phyloP scores from a whole-genome alignment of 2,329 filamentous ascomycete genomes.

The Calonectria henricotiae region DNA sequence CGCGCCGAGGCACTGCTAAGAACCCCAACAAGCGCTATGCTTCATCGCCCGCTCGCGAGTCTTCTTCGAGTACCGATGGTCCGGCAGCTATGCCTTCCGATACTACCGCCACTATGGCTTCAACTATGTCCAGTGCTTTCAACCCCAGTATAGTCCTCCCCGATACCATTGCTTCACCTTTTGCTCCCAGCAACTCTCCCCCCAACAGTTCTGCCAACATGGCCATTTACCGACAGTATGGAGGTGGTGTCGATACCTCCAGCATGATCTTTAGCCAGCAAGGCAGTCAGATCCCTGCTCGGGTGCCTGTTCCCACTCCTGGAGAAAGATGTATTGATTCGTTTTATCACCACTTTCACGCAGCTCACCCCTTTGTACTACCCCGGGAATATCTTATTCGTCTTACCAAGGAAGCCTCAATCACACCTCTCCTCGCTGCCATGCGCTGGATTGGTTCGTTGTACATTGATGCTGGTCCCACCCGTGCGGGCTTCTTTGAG shows the following conservation, averaged over 20 bases:
- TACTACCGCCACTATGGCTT: conserved; percentile 41
- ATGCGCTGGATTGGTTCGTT: conserved; percentile 73
- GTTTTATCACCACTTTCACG: conserved; percentile 73
- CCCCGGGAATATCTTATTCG: conserved; percentile 69
- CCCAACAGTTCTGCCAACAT: conserved; percentile 35
- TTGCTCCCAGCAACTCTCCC: conserved; percentile 41
- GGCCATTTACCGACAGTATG: conserved; percentile 41
- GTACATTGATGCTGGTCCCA: conserved; percentile 67
- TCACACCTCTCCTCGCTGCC: conserved; percentile 69
- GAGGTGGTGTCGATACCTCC: conserved; percentile 47
- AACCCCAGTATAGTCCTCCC: conserved; percentile 39
- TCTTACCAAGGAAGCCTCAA: conserved; percentile 65
- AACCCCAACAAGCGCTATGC: conserved; percentile 69
- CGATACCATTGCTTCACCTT: conserved; percentile 44
- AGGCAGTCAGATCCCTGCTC: conserved; percentile 41
- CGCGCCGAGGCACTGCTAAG: conserved; percentile 58
- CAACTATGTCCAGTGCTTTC: conserved; percentile 35
- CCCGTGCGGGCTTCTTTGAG: conserved; percentile 69
- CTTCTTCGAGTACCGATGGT: conserved; percentile 50
- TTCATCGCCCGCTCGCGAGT: conserved; percentile 57
- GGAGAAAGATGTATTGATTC: conserved; percentile 71
- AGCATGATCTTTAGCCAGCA: conserved; percentile 41
- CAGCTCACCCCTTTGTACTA: conserved; percentile 72
- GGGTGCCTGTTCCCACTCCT: conserved; percentile 56
- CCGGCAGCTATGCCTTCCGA: conserved; percentile 63